phyloP scores from a whole-genome alignment of 2,329 filamentous ascomycete genomes.

The Rutstroemia sp. region DNA sequence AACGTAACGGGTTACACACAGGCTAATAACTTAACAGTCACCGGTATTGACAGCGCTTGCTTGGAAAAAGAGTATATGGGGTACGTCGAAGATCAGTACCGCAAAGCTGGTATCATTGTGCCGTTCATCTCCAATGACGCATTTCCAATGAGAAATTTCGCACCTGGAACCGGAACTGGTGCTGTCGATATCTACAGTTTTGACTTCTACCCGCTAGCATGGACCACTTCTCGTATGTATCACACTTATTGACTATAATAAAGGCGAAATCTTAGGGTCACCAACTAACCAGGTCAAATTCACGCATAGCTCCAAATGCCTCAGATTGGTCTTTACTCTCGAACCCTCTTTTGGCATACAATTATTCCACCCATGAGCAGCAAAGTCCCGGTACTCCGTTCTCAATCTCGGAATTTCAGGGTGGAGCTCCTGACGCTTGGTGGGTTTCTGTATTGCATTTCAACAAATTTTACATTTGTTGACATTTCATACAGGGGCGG shows the following conservation, averaged over 20 bases:
- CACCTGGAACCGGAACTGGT: conserved; percentile 21
- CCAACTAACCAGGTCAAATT: too few relatives aligned
- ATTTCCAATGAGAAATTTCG: conserved; percentile 19
- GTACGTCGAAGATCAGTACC: too few relatives aligned
- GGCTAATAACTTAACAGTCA: conserved; percentile 65
- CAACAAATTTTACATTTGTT: conserved; percentile 47
- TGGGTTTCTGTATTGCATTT: conserved; percentile 57
- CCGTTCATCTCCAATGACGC: background rate
- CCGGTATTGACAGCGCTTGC: conserved; percentile 32
- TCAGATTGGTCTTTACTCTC: conserved; percentile 40
- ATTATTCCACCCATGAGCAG: conserved; percentile 43
- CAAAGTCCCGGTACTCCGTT: conserved; percentile 61
- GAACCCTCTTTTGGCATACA: conserved; percentile 47
- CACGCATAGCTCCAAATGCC: too few relatives aligned
- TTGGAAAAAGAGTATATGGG: too few relatives aligned
- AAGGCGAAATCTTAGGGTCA: too few relatives aligned
- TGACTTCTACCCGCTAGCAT: conserved; percentile 38
- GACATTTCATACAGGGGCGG: too few relatives aligned
- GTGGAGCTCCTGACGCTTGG: conserved; percentile 66
- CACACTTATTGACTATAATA: too few relatives aligned
- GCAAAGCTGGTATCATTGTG: too few relatives aligned
- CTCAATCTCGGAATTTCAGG: conserved; percentile 57
- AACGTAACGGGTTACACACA: conserved; percentile 33
- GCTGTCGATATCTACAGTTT: conserved; percentile 32
- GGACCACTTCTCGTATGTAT: conserved; percentile 33